These are phyloP conservation scores for Clavariopsis aquatica DNA, from an alignment of 495 filamentous ascomycete genomes.

Conservation along the genomic window DNA sequence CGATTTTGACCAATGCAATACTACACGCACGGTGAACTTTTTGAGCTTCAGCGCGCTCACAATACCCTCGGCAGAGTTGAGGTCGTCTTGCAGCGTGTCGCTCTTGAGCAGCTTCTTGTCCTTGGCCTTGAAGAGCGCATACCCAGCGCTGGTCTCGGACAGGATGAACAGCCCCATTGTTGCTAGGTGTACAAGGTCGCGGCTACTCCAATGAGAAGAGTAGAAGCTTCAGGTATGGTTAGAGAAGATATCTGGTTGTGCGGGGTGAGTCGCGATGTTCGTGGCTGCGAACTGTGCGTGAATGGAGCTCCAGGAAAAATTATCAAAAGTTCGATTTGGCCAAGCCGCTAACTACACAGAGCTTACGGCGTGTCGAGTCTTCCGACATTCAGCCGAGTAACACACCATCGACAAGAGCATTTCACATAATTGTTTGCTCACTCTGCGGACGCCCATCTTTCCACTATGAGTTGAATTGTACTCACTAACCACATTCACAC, in stretches of 20 bases:
- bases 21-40: conserved; percentile 63
- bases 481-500: neutral
- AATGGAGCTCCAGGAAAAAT: conserved; percentile 4
- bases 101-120: conserved; percentile 96
- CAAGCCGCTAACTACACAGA: neutral
- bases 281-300: neutral
- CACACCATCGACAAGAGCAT: neutral
- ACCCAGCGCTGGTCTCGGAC: conserved; percentile 92
- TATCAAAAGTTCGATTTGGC: conserved; percentile 1
- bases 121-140: conserved; percentile 95
- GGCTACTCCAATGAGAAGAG: neutral
- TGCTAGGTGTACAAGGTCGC: conserved; percentile 5
- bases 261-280: neutral
- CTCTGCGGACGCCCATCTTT: neutral
- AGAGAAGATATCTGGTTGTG: neutral
- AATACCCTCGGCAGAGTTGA: conserved; percentile 78
- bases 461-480: neutral
- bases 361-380: neutral
- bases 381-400: neutral
- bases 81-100: conserved; percentile 71
- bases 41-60: conserved; percentile 89
- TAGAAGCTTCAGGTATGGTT: neutral
- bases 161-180: conserved; percentile 52
- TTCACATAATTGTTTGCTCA: neutral
- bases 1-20: neutral